Conservation (phyloP, 768 basidiomycete species). For the Rhodosporidiobolus odoratus region DNA sequence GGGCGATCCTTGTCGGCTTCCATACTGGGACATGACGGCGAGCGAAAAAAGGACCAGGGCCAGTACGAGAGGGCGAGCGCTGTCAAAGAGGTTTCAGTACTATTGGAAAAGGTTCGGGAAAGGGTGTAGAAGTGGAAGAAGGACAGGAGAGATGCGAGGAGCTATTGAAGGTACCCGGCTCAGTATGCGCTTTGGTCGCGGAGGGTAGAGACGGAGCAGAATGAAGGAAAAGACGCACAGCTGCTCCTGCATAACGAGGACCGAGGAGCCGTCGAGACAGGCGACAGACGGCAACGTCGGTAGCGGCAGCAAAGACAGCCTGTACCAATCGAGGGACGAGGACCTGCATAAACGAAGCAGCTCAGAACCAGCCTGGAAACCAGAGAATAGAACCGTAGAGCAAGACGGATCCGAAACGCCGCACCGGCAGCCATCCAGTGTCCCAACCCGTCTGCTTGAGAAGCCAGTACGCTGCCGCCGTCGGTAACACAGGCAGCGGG, state of each 20-base stretch:
- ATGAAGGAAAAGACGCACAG: slow-evolving; percentile 55
- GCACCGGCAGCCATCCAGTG: slow-evolving; percentile 58
- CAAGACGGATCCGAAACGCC: slow-evolving; percentile 45
- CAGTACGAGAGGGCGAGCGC: slow-evolving; percentile 70
- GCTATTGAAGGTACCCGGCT: not conserved
- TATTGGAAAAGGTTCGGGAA: slow-evolving; percentile 85
- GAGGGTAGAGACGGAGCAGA: not conserved
- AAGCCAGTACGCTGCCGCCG: slow-evolving; percentile 57
- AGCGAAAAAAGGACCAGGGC: slow-evolving; percentile 47
- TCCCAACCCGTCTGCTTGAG: slow-evolving; percentile 60
- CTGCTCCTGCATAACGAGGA: slow-evolving; percentile 54
- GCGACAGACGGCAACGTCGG: slow-evolving; percentile 56
- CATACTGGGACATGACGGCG: not conserved
- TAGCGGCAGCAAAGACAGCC: slow-evolving; percentile 57
- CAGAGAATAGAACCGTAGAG: not conserved
- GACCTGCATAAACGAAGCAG: slow-evolving; percentile 52
- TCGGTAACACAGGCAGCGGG: slow-evolving; percentile 53
- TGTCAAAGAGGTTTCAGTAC: slow-evolving; percentile 79
- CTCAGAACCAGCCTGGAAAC: slow-evolving; percentile 9
- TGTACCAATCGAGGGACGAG: slow-evolving; percentile 55
- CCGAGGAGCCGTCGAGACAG: slow-evolving; percentile 61
- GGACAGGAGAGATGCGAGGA: slow-evolving; percentile 66
- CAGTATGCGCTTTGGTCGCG: not conserved
- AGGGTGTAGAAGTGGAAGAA: slow-evolving; percentile 80
- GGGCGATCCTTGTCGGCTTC: slow-evolving; percentile 1